A percentile compares a stretch with the other conserved stretches of the same genome.
These are phyloP conservation scores for Phaeophleospora eucalypticola DNA, from an alignment of 2,329 filamentous ascomycete species.

Conservation along the genomic window DNA sequence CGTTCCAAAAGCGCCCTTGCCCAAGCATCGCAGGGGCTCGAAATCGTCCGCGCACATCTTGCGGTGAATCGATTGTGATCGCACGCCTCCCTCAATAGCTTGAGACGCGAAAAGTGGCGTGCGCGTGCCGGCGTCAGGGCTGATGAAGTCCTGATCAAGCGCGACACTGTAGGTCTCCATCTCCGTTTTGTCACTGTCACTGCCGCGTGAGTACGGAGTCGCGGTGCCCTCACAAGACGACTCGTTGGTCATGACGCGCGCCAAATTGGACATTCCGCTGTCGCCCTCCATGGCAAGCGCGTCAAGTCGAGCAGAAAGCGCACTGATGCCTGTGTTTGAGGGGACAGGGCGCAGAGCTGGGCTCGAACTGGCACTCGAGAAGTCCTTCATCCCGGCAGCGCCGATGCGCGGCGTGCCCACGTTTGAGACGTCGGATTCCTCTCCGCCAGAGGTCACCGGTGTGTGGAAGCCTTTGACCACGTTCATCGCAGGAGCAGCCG, in stretches of 20 bases:
- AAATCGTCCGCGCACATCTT: conserved; percentile 95
- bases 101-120: conserved; percentile 35
- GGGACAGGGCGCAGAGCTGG: conserved; percentile 47
- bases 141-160: conserved; percentile 80
- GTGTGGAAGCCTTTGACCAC: conserved; percentile 49
- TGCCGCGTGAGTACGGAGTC: conserved; percentile 51
- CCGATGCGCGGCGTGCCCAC: conserved; percentile 30
- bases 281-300: conserved; percentile 63
- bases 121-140: conserved; percentile 47
- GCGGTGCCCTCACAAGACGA: conserved; percentile 49
- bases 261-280: conserved; percentile 50
- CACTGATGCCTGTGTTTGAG: conserved; percentile 67
- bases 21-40: conserved; percentile 82
- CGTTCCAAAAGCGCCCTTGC: conserved; percentile 93
- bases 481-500: conserved; percentile 37
- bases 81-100: conserved; percentile 54
- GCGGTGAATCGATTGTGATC: conserved; percentile 50
- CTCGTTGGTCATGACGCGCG: conserved; percentile 32
- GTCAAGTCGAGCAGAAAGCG: conserved; percentile 76
- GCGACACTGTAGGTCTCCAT: conserved; percentile 80
- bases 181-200: conserved; percentile 67
- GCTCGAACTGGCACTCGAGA: conserved; percentile 47
- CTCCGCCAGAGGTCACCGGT: conserved; percentile 50
- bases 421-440: conserved; percentile 51
- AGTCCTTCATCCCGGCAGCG: conserved; percentile 40